phyloP scores from a whole-genome alignment of 2,329 filamentous ascomycete genomes.

The Aspergillus sp. region DNA sequence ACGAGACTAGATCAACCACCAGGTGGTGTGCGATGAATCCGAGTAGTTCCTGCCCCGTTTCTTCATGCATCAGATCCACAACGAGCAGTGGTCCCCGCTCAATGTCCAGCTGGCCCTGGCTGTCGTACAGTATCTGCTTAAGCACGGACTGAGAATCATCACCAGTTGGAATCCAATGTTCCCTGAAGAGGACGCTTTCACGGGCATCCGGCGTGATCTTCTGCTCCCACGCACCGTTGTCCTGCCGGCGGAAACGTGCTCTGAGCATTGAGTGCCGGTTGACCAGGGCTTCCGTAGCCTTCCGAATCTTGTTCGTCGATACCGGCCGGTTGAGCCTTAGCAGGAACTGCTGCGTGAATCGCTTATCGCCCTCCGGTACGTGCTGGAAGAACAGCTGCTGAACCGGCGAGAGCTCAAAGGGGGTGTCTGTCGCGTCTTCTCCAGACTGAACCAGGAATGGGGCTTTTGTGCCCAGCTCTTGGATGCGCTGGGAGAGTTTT shows the following conservation, averaged over 20 bases:
- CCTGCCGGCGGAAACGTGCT: slow-evolving; percentile 16
- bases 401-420: slow-evolving; percentile 23
- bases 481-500: no score
- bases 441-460: no score
- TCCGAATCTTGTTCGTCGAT: background rate
- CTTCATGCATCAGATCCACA: slow-evolving; percentile 1
- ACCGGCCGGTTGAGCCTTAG: slow-evolving; percentile 5
- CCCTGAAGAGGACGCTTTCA: no score
- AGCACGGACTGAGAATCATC: no score
- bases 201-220: no score
- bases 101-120: background rate
- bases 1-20: slow-evolving; percentile 15
- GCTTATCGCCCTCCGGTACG: slow-evolving; percentile 5
- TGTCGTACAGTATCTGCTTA: no score
- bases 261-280: slow-evolving; percentile 24
- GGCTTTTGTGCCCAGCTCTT: no score
- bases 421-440: slow-evolving; percentile 7
- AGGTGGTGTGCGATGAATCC: slow-evolving; percentile 17
- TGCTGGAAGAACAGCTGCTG: slow-evolving; percentile 19
- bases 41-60: no score
- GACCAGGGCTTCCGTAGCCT: slow-evolving; percentile 6
- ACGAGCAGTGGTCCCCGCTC: slow-evolving; percentile 11
- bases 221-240: slow-evolving; percentile 13
- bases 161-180: no score
- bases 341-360: slow-evolving; percentile 25